Conservation (phyloP, 1,284 basidiomycete species). For the Chondrostereum purpureum region DNA sequence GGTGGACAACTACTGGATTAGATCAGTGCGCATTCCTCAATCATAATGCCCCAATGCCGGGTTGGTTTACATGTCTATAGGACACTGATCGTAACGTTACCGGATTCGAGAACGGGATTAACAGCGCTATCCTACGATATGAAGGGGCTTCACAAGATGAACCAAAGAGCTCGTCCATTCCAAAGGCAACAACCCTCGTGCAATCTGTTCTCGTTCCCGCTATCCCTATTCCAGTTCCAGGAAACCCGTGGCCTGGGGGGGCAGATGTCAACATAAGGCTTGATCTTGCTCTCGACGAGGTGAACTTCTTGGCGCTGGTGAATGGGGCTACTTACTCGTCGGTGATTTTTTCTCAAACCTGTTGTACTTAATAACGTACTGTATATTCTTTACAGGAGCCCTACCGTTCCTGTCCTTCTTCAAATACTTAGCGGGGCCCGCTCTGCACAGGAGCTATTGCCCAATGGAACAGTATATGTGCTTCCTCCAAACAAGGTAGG, state of each 20-base stretch:
- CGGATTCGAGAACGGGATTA: constrained; percentile 18
- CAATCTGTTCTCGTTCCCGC: constrained; percentile 7
- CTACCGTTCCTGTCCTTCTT: constrained; percentile 4
- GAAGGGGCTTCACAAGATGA: constrained; percentile 19
- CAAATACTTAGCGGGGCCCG: neutral
- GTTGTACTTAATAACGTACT: no score
- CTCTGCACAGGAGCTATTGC: constrained; percentile 1
- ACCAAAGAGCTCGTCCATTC: constrained; percentile 23
- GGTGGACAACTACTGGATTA: constrained; percentile 17
- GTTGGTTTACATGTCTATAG: constrained; percentile 18
- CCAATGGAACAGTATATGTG: neutral
- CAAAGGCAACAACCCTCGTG: constrained; percentile 12
- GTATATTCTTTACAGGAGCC: no score
- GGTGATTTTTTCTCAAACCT: neutral
- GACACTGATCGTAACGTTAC: constrained; percentile 15
- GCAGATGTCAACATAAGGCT: constrained; percentile 24
- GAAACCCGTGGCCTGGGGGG: constrained; percentile 18
- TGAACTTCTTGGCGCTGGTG: neutral
- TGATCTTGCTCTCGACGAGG: constrained; percentile 15
- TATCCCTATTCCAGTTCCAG: constrained; percentile 17
- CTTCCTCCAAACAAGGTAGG: constrained; percentile 4
- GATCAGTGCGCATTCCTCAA: constrained; percentile 11
- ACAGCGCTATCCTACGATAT: constrained; percentile 26
- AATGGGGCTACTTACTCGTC: neutral
- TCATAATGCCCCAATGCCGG: no score